These are phyloP conservation scores for Pelargonium myrrhifolium DNA, from an alignment of 441 rosid genomes.

Conservation along the genomic window DNA sequence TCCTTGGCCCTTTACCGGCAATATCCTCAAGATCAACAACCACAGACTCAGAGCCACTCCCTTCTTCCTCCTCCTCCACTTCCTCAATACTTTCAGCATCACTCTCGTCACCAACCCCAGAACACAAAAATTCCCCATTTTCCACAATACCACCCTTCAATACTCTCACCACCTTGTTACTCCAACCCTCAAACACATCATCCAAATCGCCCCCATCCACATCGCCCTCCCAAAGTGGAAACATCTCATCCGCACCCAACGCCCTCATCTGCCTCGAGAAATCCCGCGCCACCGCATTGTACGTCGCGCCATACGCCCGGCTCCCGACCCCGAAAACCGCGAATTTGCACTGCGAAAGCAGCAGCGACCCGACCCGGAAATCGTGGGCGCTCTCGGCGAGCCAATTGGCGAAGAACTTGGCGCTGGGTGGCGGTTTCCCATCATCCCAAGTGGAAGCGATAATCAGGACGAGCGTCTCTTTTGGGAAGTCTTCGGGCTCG, in stretches of 20 bases:
- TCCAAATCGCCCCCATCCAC: slow-evolving; percentile 63
- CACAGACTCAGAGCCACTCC: slow-evolving; percentile 24
- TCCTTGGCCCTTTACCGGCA: slow-evolving; percentile 80
- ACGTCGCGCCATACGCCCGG: slow-evolving; percentile 52
- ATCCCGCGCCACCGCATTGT: slow-evolving; percentile 64
- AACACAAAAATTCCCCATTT: slow-evolving; percentile 21
- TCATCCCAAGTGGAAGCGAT: slow-evolving; percentile 83
- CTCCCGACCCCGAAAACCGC: slow-evolving; percentile 84
- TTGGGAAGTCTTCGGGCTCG: slow-evolving; percentile 82
- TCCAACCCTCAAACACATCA: slow-evolving; percentile 53
- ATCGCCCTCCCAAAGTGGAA: slow-evolving; percentile 57
- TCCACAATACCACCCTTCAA: slow-evolving; percentile 41
- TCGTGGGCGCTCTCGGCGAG: slow-evolving; percentile 75
- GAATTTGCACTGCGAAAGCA: slow-evolving; percentile 55
- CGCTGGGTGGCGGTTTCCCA: slow-evolving; percentile 60
- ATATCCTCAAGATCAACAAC: slow-evolving; percentile 88
- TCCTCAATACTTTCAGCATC: slow-evolving; percentile 37
- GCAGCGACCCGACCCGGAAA: slow-evolving; percentile 69
- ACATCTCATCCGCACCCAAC: slow-evolving; percentile 64
- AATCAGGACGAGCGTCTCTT: slow-evolving; percentile 47
- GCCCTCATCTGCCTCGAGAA: slow-evolving; percentile 49
- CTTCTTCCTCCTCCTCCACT: slow-evolving; percentile 27
- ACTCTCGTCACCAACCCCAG: slow-evolving; percentile 27
- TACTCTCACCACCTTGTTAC: slow-evolving; percentile 37
- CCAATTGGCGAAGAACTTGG: slow-evolving; percentile 61